phyloP scores from a whole-genome alignment of 2,329 filamentous ascomycete genomes.

The Teratosphaeria viscida region DNA sequence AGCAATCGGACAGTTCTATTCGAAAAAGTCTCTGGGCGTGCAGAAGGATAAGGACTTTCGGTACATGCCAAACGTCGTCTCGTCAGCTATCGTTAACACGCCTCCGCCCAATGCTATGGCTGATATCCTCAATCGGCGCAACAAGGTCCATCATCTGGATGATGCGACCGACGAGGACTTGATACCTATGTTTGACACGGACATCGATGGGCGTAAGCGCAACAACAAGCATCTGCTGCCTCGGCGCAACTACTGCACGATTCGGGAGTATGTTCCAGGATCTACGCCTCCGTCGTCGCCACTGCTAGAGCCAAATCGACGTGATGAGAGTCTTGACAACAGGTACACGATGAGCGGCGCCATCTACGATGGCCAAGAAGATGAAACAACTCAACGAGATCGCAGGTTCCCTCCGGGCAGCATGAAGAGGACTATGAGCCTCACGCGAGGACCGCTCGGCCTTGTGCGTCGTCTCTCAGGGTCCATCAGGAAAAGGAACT shows the following conservation, averaged over 20 bases:
- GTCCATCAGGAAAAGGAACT: conserved; percentile 14
- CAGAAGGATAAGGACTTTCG: conserved; percentile 80
- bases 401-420: conserved; percentile 20
- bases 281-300: conserved; percentile 63
- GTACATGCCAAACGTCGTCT: conserved; percentile 94
- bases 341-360: neutral
- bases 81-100: conserved; percentile 86
- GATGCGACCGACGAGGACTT: conserved; percentile 81
- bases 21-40: conserved; percentile 70
- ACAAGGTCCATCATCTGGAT: conserved; percentile 60
- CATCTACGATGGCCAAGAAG: neutral
- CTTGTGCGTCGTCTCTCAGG: conserved; percentile 33
- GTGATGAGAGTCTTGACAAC: conserved; percentile 1
- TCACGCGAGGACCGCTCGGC: conserved; percentile 27
- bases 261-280: conserved; percentile 72
- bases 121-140: conserved; percentile 86
- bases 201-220: conserved; percentile 76
- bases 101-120: conserved; percentile 81
- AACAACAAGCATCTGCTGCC: conserved; percentile 88
- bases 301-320: conserved; percentile 22
- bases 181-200: conserved; percentile 84
- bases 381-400: neutral
- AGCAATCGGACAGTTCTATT: conserved; percentile 90
- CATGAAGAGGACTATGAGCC: conserved; percentile 23
- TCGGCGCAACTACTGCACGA: conserved; percentile 91